Percentiles rank a stretch among this genome's conserved stretches.
Conservation (phyloP, 2,329 filamentous ascomycete species). For the Passalora sequoiae region DNA sequence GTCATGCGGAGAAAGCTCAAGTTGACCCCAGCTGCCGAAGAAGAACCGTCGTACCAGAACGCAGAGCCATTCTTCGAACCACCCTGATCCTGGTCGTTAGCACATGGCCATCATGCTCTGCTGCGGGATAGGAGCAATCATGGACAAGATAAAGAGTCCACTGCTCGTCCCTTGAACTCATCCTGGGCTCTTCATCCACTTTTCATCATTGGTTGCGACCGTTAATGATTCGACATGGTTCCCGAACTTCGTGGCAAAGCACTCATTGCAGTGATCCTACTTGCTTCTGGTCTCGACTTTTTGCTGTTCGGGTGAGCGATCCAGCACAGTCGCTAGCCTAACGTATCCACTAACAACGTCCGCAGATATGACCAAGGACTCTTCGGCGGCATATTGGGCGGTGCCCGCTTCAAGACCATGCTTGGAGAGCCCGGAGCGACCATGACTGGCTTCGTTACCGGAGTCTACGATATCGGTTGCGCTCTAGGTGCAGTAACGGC, state of each 20-base stretch:
- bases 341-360: no score
- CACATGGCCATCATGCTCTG: not conserved
- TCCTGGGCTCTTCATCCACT: not conserved
- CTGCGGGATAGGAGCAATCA: no score
- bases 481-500: constrained; percentile 26
- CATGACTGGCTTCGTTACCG: constrained; percentile 26
- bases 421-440: constrained; percentile 26
- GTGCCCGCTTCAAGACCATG: constrained; percentile 27
- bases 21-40: not conserved
- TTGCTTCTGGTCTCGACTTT: constrained; percentile 29
- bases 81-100: not conserved
- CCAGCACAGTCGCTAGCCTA: no score
- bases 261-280: constrained; percentile 26
- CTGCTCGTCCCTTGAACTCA: not conserved
- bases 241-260: constrained; percentile 24
- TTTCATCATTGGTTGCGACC: no score
- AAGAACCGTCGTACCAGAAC: not conserved
- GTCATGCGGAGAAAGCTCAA: not conserved
- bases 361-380: constrained; percentile 28
- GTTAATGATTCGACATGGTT: constrained; percentile 8
- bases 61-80: not conserved
- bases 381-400: constrained; percentile 30
- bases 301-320: constrained; percentile 26
- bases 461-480: constrained; percentile 28
- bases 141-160: not conserved